These are phyloP conservation scores for Zea mays DNA, from an alignment of 176 grass and related monocot genomes.

Conservation along the genomic window Zm-B73-REFERENCE-NAM-5.0 NC_050097.1:89426001-89426500, in stretches of 20 bases:
- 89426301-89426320: neutral
- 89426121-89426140: conserved; percentile 32
- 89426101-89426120: neutral
- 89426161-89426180: conserved; percentile 36
- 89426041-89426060: neutral
- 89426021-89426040: too few species aligned
- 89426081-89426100: conserved; percentile 16
- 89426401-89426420: neutral
- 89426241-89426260: neutral
- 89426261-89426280: conserved; percentile 39
- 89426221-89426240: conserved; percentile 9
- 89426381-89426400: neutral
- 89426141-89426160: conserved; percentile 72
- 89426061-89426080: conserved; percentile 39
- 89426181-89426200: neutral
- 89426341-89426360: conserved; percentile 22
- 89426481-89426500: neutral
- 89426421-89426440: neutral
- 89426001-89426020: too few species aligned
- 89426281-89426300: neutral
- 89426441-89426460: conserved; percentile 2
- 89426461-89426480: neutral
- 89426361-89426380: neutral
- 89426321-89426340: neutral
- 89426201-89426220: neutral